Percentiles rank a stretch among this genome's conserved stretches.
Evolutionary conservation across 2,329 filamentous ascomycete genomes (phyloP).

Genomic region (Talaromyces albobiverticillius): DNA sequence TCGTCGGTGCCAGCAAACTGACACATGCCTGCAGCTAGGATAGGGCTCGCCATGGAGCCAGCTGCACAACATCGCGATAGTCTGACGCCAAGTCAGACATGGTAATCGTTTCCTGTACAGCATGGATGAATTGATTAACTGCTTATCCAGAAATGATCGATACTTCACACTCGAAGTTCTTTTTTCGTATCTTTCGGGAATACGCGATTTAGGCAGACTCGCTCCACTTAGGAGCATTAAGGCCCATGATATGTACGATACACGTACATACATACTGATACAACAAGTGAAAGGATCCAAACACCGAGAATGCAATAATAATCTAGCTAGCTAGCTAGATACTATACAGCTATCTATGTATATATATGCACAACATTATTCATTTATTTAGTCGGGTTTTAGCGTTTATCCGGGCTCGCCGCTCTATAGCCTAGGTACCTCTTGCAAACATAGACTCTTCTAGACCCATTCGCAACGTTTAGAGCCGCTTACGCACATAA

Average conservation of each 20-base stretch:
- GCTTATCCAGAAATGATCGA: not conserved
- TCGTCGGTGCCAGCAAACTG: not conserved
- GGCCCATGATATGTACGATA: not conserved
- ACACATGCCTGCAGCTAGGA: not conserved
- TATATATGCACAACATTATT: too few species aligned
- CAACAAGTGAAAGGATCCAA: too few species aligned
- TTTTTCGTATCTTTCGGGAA: not conserved
- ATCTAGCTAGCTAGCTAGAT: too few species aligned
- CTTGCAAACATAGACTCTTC: too few species aligned
- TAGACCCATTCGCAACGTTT: too few species aligned
- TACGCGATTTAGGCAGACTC: not conserved
- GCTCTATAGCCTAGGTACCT: too few species aligned
- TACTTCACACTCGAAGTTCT: not conserved
- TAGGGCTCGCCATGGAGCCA: not conserved
- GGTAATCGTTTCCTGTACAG: not conserved
- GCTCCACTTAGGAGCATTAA: not conserved
- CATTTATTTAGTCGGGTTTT: too few species aligned
- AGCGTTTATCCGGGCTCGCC: too few species aligned
- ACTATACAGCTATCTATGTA: too few species aligned
- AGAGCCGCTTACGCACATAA: too few species aligned
- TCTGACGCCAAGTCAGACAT: not conserved
- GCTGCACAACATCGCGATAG: not conserved
- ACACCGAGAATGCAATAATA: too few species aligned
- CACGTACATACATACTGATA: too few species aligned
- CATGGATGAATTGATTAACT: slow-evolving; percentile 1